Percentiles rank a stretch among this genome's conserved stretches.
These are phyloP conservation scores for Irineochytrium annulatum DNA, from an alignment of 192 early-diverging fungal genomes.

Conservation along the genomic window DNA sequence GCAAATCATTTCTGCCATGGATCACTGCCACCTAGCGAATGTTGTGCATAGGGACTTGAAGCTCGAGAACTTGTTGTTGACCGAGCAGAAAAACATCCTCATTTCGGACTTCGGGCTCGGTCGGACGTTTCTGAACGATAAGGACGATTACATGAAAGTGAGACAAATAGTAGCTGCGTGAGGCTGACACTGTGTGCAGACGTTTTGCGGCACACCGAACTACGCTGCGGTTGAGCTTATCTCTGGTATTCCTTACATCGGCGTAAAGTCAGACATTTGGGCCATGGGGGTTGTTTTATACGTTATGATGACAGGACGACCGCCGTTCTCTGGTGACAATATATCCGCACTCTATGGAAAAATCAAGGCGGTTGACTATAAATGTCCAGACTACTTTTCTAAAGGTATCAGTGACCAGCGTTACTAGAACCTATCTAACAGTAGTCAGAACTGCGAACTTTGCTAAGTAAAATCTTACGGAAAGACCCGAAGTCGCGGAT, in stretches of 20 bases:
- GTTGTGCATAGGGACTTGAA: conserved; percentile 61
- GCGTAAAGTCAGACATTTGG: conserved; percentile 63
- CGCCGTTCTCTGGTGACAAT: conserved; percentile 53
- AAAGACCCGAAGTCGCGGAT: conserved; percentile 49
- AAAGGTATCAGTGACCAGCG: conserved; percentile 18
- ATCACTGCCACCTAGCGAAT: conserved; percentile 60
- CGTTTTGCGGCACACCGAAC: conserved; percentile 65
- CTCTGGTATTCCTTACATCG: conserved; percentile 58
- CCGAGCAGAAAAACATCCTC: conserved; percentile 43
- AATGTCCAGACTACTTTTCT: conserved; percentile 56
- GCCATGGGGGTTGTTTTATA: conserved; percentile 65
- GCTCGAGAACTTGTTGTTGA: conserved; percentile 56
- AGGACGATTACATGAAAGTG: conserved; percentile 52
- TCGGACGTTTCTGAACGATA: conserved; percentile 35
- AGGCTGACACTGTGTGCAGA: conserved; percentile 25
- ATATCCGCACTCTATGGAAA: conserved; percentile 51
- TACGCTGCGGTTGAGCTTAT: conserved; percentile 63
- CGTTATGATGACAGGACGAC: conserved; percentile 56
- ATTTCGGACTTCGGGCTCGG: conserved; percentile 63
- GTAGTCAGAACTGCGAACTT: conserved; percentile 34
- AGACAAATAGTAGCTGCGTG: not conserved
- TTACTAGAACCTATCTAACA: not conserved
- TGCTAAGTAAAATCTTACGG: conserved; percentile 51
- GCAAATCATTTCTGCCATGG: conserved; percentile 58
- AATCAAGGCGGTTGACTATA: conserved; percentile 57